These are phyloP conservation scores for Volvariella volvacea DNA, from an alignment of 1,284 basidiomycete species.

Conservation along the genomic window DNA sequence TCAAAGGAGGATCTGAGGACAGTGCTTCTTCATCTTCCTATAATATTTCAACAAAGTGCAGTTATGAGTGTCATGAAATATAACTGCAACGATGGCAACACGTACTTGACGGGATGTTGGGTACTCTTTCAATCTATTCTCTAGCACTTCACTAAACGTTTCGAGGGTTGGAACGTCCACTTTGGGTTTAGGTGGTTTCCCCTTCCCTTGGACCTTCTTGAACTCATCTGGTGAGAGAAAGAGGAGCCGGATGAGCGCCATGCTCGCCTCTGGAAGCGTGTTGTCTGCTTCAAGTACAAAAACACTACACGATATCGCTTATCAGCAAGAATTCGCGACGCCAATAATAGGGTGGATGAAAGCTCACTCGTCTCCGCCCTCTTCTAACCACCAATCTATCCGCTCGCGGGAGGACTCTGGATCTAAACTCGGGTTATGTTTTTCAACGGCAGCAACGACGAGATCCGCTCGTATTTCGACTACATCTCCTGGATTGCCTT, in stretches of 20 bases:
- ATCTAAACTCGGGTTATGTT: constrained; percentile 13
- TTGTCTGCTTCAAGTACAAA: constrained; percentile 55
- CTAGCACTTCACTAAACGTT: constrained; percentile 43
- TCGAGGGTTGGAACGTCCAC: constrained; percentile 42
- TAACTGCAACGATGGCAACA: constrained; percentile 13
- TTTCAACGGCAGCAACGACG: constrained; percentile 48
- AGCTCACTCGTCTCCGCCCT: constrained; percentile 85
- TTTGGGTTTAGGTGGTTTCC: constrained; percentile 76
- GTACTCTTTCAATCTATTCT: constrained; percentile 49
- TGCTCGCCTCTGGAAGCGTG: constrained; percentile 54
- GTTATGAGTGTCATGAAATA: constrained; percentile 2
- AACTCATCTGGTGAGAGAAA: constrained; percentile 57
- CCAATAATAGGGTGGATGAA: constrained; percentile 3
- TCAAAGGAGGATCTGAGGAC: constrained; percentile 31
- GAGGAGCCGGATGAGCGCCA: constrained; percentile 71
- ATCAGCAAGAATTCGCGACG: constrained; percentile 7
- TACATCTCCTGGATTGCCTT: constrained; percentile 82
- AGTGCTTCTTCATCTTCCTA: constrained; percentile 51
- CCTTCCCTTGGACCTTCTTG: constrained; percentile 55
- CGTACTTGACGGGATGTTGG: constrained; percentile 51
- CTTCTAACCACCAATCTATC: constrained; percentile 89
- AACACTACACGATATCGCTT: constrained; percentile 33
- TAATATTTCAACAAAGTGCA: constrained; percentile 1
- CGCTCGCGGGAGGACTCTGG: constrained; percentile 40
- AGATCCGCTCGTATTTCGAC: constrained; percentile 81